phyloP scores from a whole-genome alignment of 306 rosid species.

The Begonia masoniana region DNA sequence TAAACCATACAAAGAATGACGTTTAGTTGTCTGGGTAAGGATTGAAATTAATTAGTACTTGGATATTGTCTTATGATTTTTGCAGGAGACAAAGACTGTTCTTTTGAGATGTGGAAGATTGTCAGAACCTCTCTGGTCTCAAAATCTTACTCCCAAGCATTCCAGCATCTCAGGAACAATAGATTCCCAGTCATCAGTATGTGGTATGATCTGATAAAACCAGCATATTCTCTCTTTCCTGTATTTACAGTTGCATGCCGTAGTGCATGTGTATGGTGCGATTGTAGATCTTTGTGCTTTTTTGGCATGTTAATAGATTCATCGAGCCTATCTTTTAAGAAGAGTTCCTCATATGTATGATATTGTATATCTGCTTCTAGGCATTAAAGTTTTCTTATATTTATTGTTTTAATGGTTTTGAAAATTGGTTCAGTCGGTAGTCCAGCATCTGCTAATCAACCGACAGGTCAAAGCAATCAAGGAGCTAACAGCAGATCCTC shows the following conservation, averaged over 20 bases:
- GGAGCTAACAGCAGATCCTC: constrained; percentile 64
- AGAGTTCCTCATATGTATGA: too few species aligned
- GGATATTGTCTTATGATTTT: too few species aligned
- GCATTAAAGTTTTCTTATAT: not conserved
- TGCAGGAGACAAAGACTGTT: constrained; percentile 40
- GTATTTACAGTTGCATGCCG: not conserved
- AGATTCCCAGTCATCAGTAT: constrained; percentile 71
- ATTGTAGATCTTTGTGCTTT: too few species aligned
- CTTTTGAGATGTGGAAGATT: constrained; percentile 33
- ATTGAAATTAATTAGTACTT: not conserved
- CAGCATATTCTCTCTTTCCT: not conserved
- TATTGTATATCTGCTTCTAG: too few species aligned
- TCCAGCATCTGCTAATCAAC: constrained; percentile 55
- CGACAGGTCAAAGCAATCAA: constrained; percentile 28
- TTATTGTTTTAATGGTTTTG: not conserved
- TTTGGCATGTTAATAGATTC: not conserved
- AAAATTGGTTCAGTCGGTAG: constrained; percentile 48
- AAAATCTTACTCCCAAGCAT: constrained; percentile 35
- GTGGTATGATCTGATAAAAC: constrained; percentile 19
- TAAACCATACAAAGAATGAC: not conserved
- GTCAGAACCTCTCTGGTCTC: constrained; percentile 25
- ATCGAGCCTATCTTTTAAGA: not conserved
- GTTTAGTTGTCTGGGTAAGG: not conserved
- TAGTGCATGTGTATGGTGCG: too few species aligned
- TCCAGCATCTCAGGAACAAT: constrained; percentile 43